Percentiles rank a stretch among this genome's conserved stretches.
phyloP scores from a whole-genome alignment of 1,139 yeast genomes.

The Scheffersomyces cryptocercus region DNA sequence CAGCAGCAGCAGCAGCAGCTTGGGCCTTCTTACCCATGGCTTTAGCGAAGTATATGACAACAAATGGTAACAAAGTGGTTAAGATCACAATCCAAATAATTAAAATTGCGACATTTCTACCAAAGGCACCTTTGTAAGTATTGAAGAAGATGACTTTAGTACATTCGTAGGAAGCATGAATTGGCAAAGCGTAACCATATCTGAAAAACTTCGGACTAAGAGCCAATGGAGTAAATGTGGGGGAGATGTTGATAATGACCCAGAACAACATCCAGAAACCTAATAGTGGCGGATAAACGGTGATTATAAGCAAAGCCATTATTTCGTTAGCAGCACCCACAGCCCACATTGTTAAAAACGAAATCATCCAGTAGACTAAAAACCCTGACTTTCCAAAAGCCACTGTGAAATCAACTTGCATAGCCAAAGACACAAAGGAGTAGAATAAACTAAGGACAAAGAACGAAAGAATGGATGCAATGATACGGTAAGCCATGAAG shows the following conservation, averaged over 20 bases:
- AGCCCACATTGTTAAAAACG: conserved; percentile 44
- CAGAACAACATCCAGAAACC: conserved; percentile 47
- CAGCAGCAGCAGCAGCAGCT: conserved; percentile 10
- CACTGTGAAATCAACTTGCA: conserved; percentile 41
- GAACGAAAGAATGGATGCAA: conserved; percentile 30
- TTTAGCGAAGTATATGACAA: conserved; percentile 25
- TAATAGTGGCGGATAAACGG: conserved; percentile 37
- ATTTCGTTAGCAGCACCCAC: conserved; percentile 46
- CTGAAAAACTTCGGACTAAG: conserved; percentile 34
- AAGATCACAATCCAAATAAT: conserved; percentile 35
- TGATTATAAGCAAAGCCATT: conserved; percentile 32
- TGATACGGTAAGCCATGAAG: conserved; percentile 32
- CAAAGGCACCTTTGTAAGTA: conserved; percentile 37
- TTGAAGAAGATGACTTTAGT: conserved; percentile 39
- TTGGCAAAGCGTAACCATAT: conserved; percentile 41
- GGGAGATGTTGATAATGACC: conserved; percentile 40
- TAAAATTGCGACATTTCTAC: conserved; percentile 37
- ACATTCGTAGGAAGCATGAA: conserved; percentile 39
- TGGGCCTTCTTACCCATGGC: conserved; percentile 27
- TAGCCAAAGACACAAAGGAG: conserved; percentile 42
- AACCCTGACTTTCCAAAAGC: conserved; percentile 46
- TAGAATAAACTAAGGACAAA: conserved; percentile 38
- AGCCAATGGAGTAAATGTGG: conserved; percentile 40
- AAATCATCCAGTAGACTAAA: conserved; percentile 46
- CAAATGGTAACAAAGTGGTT: conserved; percentile 43